phyloP scores from a whole-genome alignment of 495 filamentous ascomycete species.

The Penicillium maclennaniae region DNA sequence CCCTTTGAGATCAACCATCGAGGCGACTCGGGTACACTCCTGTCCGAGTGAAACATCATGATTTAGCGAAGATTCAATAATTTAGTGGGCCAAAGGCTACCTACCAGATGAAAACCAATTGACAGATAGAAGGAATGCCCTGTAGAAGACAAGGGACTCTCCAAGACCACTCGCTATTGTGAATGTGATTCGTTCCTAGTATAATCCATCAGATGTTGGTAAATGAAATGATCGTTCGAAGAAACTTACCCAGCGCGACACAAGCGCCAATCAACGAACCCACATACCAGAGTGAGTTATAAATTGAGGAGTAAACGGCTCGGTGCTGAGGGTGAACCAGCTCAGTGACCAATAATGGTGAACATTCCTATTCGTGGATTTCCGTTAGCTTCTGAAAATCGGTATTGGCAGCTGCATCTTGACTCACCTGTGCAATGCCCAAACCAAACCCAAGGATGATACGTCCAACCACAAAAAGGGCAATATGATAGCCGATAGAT shows the following conservation, averaged over 20 bases:
- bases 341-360: conserved; percentile 62
- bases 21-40: conserved; percentile 22
- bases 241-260: conserved; percentile 14
- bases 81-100: background rate
- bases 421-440: conserved; percentile 47
- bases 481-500: conserved; percentile 35
- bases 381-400: background rate
- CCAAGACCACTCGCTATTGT: conserved; percentile 45
- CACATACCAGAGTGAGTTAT: conserved; percentile 55
- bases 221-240: conserved; percentile 30
- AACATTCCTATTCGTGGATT: conserved; percentile 44
- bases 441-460: conserved; percentile 59
- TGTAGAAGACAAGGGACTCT: conserved; percentile 27
- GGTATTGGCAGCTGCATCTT: background rate
- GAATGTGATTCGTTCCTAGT: conserved; percentile 35
- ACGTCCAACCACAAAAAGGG: conserved; percentile 57
- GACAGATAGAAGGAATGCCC: background rate
- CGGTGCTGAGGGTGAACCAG: conserved; percentile 64
- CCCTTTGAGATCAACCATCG: conserved; percentile 39
- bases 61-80: conserved; percentile 19
- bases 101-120: background rate
- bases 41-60: conserved; percentile 13
- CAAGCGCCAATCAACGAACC: conserved; percentile 42
- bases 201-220: conserved; percentile 35
- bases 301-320: conserved; percentile 61